Conservation (phyloP, 768 basidiomycete genomes). For the Tricholoma flavovirens region DNA sequence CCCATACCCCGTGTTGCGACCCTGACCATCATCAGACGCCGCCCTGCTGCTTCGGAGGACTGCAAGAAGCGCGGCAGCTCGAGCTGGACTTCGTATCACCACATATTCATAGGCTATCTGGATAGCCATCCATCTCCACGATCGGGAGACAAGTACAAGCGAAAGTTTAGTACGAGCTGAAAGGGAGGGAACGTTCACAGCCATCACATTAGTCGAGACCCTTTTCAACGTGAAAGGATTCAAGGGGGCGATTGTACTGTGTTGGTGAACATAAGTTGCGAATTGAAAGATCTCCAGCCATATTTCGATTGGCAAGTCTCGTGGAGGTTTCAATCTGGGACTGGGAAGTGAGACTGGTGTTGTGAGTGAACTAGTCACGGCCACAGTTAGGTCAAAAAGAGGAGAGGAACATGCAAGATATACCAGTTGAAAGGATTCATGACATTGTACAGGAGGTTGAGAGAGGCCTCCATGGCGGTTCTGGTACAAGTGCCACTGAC, state of each 20-base stretch:
- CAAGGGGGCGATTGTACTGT: slow-evolving; percentile 37
- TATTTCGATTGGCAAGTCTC: slow-evolving; percentile 42
- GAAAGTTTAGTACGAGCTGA: slow-evolving; percentile 46
- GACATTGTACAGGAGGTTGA: slow-evolving; percentile 15
- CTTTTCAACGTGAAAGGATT: slow-evolving; percentile 41
- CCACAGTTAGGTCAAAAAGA: slow-evolving; percentile 11
- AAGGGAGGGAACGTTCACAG: slow-evolving; percentile 38
- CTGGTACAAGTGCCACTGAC: slow-evolving; percentile 3
- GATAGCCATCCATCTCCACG: slow-evolving; percentile 39
- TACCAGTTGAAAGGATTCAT: slow-evolving; percentile 29
- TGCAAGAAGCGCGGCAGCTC: slow-evolving; percentile 32
- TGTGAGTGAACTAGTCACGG: slow-evolving; percentile 21
- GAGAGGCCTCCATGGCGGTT: slow-evolving; percentile 23
- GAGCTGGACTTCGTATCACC: slow-evolving; percentile 38
- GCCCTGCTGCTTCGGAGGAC: slow-evolving; percentile 23
- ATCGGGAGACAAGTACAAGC: slow-evolving; percentile 41
- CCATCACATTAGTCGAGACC: slow-evolving; percentile 39
- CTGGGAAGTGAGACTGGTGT: slow-evolving; percentile 1
- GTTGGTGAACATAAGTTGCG: slow-evolving; percentile 42
- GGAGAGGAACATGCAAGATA: slow-evolving; percentile 4
- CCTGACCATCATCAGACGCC: slow-evolving; percentile 1
- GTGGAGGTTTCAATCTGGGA: slow-evolving; percentile 17
- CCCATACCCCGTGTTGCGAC: slow-evolving; percentile 27
- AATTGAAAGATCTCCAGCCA: slow-evolving; percentile 56
- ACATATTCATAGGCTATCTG: slow-evolving; percentile 42